Percentiles rank a stretch among this genome's conserved stretches.
Evolutionary conservation across 768 basidiomycete genomes (phyloP).

Genomic region (Pleurotus citrinopileatus): DNA sequence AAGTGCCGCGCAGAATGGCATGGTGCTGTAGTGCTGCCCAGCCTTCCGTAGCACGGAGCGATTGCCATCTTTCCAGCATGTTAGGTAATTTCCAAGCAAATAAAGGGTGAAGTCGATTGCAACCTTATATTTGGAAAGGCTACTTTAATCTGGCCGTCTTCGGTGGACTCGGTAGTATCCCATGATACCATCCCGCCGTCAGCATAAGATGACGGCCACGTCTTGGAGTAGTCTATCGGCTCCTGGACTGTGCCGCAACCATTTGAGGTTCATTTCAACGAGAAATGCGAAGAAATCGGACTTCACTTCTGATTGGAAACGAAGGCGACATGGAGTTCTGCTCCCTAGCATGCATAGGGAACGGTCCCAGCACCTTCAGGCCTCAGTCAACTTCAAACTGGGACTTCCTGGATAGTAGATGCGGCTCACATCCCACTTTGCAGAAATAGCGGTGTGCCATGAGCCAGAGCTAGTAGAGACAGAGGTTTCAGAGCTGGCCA

Average conservation of each 20-base stretch:
- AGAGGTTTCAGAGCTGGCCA: no score
- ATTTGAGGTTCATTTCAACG: conserved; percentile 2
- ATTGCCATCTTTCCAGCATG: conserved; percentile 48
- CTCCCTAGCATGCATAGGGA: conserved; percentile 81
- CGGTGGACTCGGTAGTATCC: conserved; percentile 40
- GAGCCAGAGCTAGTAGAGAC: no score
- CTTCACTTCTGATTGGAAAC: conserved; percentile 64
- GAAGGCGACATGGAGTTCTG: conserved; percentile 81
- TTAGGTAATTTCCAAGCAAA: no score
- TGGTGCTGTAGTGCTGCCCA: conserved; percentile 89
- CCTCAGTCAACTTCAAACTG: neutral
- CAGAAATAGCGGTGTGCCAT: no score
- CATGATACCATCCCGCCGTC: conserved; percentile 61
- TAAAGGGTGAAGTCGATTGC: no score
- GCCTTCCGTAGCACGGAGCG: conserved; percentile 73
- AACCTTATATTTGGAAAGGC: conserved; percentile 61
- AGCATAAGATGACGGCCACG: conserved; percentile 68
- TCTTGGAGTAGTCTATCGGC: conserved; percentile 43
- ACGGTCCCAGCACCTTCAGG: conserved; percentile 72
- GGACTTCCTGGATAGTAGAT: neutral
- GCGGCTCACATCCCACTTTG: conserved; percentile 5
- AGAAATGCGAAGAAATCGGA: conserved; percentile 3
- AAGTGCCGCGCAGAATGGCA: conserved; percentile 58
- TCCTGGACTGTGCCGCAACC: conserved; percentile 39
- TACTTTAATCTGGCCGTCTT: conserved; percentile 51